Evolutionary conservation across 352 stramenopile species (phyloP), one percentile per base, ranked within the genome.

Genomic region (Pythium sp.): DNA sequence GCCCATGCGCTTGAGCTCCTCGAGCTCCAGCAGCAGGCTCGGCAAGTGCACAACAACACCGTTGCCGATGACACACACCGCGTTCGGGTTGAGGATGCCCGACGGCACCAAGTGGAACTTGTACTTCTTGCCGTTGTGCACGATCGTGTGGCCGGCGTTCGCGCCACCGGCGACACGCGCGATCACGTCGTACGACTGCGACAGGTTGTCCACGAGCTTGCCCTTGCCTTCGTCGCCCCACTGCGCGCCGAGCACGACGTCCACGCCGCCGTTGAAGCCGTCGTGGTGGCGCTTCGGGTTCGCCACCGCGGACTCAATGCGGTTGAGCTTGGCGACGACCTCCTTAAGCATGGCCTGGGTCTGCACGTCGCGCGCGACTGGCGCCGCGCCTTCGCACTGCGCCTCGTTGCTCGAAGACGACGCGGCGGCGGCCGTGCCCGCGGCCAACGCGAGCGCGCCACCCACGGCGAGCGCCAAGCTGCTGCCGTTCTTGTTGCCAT

Each of bases 171-270:
- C 97, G n/a, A 99, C 97, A 64, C 96, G 93, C 47, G 95, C 94
- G 75, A 98, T 99, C 59, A 99, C 94, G 77, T 99, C 95, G 83
- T 99, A 99, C 66, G 93, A 90, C 76, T 97, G 79, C 36, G 86
- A 96, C 64, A 97, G 68, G 59, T 95, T 97, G 84, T 97, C 91
- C 32, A 99, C 97, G 32, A 99, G 91, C 79, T 99, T 99, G 72
- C 98, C 98, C 81, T 99, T 99, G 73, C 98, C 98, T 89, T 99
- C 98, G 75, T 99, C 97, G 41, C 98, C 98, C 97, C 97, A 99
- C 72, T 99, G 97, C 43, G 92, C 92, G 32, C 97, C 97, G 46
- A 99, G 81, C n/a, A 99, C 97, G 41, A 99, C 95, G 78, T 94
- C 86, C 47, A 95, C 88, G 60, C 88, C 86, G 46, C 65, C 55